Conservation (phyloP, 306 rosid genomes). For the Cucurbita ficifolia region DNA sequence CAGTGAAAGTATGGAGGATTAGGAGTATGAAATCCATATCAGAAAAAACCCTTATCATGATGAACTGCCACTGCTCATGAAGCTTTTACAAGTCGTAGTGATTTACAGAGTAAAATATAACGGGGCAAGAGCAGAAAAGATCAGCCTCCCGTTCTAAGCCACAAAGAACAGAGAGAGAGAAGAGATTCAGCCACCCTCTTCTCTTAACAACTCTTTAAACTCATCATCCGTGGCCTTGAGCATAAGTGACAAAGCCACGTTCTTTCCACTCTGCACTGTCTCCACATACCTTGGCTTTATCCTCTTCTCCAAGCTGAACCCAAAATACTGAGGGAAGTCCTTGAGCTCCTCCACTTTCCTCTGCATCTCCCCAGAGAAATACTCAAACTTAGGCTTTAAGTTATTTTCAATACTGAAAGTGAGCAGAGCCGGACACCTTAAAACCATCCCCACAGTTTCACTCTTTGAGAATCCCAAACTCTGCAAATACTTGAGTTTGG, state of each 20-base stretch:
- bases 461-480: constrained; percentile 39
- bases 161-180: not conserved
- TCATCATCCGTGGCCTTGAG: constrained; percentile 71
- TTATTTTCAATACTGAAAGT: constrained; percentile 81
- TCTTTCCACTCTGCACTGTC: constrained; percentile 31
- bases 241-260: constrained; percentile 49
- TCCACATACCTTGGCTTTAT: constrained; percentile 70
- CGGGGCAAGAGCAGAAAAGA: not conserved
- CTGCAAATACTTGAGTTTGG: constrained; percentile 49
- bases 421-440: constrained; percentile 64
- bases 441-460: constrained; percentile 43
- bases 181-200: constrained; percentile 3
- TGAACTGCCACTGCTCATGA: not conserved
- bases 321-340: constrained; percentile 76
- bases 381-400: constrained; percentile 64
- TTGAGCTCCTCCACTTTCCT: constrained; percentile 46
- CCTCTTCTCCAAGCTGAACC: constrained; percentile 86
- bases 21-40: not conserved
- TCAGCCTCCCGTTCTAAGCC: not conserved
- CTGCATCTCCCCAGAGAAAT: constrained; percentile 41
- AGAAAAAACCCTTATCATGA: not conserved
- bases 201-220: constrained; percentile 32
- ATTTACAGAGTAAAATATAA: not conserved
- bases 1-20: not conserved
- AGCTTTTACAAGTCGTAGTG: not conserved